Evolutionary conservation across 805 yeast species (phyloP).

Genomic region (Saccharomycopsis olivae): DNA sequence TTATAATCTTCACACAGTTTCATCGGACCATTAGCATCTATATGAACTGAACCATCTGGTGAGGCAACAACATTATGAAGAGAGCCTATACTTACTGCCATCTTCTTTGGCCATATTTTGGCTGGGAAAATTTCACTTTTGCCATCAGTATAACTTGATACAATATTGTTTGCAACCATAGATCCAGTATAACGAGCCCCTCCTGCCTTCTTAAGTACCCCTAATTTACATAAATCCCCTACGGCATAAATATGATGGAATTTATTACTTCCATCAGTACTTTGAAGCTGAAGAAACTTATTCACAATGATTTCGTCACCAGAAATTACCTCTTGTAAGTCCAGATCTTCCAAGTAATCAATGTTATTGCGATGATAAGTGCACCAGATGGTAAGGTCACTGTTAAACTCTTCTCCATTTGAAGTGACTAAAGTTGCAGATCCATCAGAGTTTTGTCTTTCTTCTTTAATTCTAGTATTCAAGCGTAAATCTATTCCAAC

Average conservation of each 20-base stretch:
- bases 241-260: slow-evolving; percentile 25
- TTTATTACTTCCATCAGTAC: slow-evolving; percentile 1
- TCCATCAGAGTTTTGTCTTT: not conserved
- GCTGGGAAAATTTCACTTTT: not conserved
- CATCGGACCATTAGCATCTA: slow-evolving; percentile 5
- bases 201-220: slow-evolving; percentile 33
- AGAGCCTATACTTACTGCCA: slow-evolving; percentile 17
- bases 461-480: slow-evolving; percentile 25
- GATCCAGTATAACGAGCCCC: slow-evolving; percentile 26
- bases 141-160: not conserved
- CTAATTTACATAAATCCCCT: slow-evolving; percentile 29
- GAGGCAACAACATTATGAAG: not conserved
- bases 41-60: not conserved
- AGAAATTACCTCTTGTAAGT: slow-evolving; percentile 21
- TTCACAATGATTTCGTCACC: slow-evolving; percentile 22
- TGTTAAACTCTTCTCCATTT: slow-evolving; percentile 7
- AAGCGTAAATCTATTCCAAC: slow-evolving; percentile 23
- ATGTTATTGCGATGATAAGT: slow-evolving; percentile 27
- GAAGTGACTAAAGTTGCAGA: slow-evolving; percentile 5
- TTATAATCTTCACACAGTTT: slow-evolving; percentile 9
- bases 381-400: slow-evolving; percentile 31
- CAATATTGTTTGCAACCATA: slow-evolving; percentile 22
- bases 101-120: slow-evolving; percentile 9
- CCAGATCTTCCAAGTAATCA: slow-evolving; percentile 22
- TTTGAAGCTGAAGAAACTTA: slow-evolving; percentile 22